Evolutionary conservation across 1,284 basidiomycete genomes (phyloP), one percentile per base, ranked within the genome.

Genomic region (Puccinia novopanici): DNA sequence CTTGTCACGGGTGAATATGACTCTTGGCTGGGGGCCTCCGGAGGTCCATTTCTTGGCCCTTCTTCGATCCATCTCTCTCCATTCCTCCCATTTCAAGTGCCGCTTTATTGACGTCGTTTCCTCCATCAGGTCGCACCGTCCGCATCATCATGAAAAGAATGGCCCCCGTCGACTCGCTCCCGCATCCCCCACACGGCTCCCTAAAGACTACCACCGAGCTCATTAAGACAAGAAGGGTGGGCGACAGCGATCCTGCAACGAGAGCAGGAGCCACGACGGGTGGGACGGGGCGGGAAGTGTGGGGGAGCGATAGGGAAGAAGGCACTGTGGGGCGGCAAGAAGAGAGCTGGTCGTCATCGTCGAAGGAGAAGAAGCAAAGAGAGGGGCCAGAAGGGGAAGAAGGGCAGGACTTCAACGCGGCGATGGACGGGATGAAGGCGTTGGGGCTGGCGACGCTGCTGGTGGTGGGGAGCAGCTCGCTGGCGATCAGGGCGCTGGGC

Each of bases 361-460:
- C n/a, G n/a, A n/a, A n/a, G n/a, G n/a, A n/a, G n/a, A n/a, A n/a
- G n/a, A n/a, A n/a, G n/a, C n/a, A n/a, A n/a, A n/a, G n/a, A n/a
- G n/a, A n/a, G n/a, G 27, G 27, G 22, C 55, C 6, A 9, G 19
- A 50, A 54, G 30, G 34, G 40, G 63, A 54, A 34, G n/a, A 37
- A 37, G 75, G 45, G 65, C 3, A 68, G n/a, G 37, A 77, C n/a
- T 78, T 78, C 30, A 78, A 78, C 27, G 67, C 76, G 54, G 67
- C 55, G 52, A 27, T 78, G 37, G 76, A 78, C 48, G 76, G 67
- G 34, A 59, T 61, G 13, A 50, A 40, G 3, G 76, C 76, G 24
- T 67, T 78, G 17, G 54, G 76, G 3, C n/a, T 78, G 24, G 65
- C 76, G 30, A 78, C 76, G 17, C 22, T 55, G n/a, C n/a, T 78